Base-by-base conservation (phyloP, 306 rosid species). In the Boehmeria nivea region DNA sequence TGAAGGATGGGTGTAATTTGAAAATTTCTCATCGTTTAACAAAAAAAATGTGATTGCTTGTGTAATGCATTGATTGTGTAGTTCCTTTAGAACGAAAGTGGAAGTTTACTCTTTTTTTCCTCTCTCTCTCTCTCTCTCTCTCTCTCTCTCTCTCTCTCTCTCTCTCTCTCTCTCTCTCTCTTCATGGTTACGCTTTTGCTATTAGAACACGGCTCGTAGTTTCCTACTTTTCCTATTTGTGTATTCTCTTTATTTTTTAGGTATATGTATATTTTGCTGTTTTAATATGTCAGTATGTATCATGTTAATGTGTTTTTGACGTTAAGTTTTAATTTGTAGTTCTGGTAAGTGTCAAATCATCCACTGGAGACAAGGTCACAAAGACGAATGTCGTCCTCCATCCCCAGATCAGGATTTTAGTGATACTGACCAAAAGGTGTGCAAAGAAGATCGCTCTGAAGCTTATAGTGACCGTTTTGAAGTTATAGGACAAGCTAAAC, bases 351-450 rank as follows among this genome's bases (percentile, higher is more conserved):
- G 98, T 68, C 96, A 91, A 81, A 82, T 87, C 19, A 54, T 78
- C 64, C 98, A 91, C 68, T 91, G 96, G 99, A 81, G 89, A 39
- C 95, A 78, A 75, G 99, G 99, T 31, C 96, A 91, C 78, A 91
- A 73, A 73, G 83, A 73, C 24, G 87, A 91, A 38, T 91, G 99
- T 54, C 81, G 22, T 56, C 93, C 93, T 71, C 79, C 81, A 22
- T 65, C 23, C 55, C 52, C 17, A 42, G 25, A 44, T 51, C 47
- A 60, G 17, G 54, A 3, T 37, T 61, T 25, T 63, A 34, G 59
- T 67, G 75, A 52, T 72, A 36, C 49, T 42, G 73, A 55, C 61
- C 68, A 38, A 60, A 71, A 72, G 51, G 61, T 54, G 52, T 57
- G 50, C 37, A 67, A 69, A 59, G 75, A 73, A 54, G 82, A 74